Conservation (phyloP, 371 early-diverging fungal genomes). For the Zychaea mexicana region DNA sequence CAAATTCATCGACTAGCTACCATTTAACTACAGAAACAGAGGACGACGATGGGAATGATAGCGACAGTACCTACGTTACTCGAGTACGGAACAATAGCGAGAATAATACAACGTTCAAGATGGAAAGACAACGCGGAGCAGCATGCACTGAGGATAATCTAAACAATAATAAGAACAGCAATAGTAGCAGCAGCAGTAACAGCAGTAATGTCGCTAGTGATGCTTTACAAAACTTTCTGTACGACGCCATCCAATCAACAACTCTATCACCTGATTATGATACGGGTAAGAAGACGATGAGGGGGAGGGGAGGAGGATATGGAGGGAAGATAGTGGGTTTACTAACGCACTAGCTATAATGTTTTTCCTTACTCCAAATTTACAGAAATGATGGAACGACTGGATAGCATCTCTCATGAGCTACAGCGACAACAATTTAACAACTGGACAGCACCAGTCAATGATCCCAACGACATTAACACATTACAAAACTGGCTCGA, state of each 20-base stretch:
- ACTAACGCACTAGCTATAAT: too few species aligned
- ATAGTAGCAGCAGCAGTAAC: too few species aligned
- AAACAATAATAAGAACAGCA: background rate
- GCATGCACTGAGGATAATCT: background rate
- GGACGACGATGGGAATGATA: background rate
- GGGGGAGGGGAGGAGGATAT: background rate
- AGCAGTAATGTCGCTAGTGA: conserved; percentile 8
- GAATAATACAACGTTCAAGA: background rate
- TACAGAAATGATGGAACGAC: conserved; percentile 55
- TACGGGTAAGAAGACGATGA: conserved; percentile 34
- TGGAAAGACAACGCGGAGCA: background rate
- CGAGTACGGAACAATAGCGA: background rate
- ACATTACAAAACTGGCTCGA: conserved; percentile 52
- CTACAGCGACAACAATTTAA: conserved; percentile 17
- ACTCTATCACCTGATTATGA: conserved; percentile 46
- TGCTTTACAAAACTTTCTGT: conserved; percentile 44
- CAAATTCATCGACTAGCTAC: background rate
- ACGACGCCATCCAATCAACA: conserved; percentile 46
- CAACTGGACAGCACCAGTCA: conserved; percentile 37
- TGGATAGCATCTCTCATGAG: conserved; percentile 40
- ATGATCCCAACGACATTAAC: conserved; percentile 40
- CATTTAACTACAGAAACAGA: conserved; percentile 11
- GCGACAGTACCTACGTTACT: background rate
- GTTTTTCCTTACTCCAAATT: background rate
- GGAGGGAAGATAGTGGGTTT: too few species aligned